Percentiles rank a stretch among this genome's conserved stretches.
Evolutionary conservation across 2,329 filamentous ascomycete species (phyloP).

Genomic region (Leptographium lundbergii): DNA sequence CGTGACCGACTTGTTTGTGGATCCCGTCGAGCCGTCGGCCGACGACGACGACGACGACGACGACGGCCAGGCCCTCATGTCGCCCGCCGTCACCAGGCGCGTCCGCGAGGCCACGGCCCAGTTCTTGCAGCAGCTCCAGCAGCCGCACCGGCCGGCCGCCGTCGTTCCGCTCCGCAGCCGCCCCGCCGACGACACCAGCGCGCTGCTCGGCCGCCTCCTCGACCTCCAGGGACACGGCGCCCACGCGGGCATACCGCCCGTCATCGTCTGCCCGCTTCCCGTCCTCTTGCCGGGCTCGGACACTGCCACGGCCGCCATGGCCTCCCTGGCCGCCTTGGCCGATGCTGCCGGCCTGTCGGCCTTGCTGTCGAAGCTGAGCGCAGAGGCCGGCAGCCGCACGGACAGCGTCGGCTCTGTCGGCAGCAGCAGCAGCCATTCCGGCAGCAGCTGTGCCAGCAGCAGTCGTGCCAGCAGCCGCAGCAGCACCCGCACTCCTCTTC

Average conservation of each 20-base stretch:
- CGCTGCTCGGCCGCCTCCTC: not conserved
- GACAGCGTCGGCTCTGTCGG: not conserved
- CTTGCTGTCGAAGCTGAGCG: not conserved
- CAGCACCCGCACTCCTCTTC: not conserved
- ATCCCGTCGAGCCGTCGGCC: not conserved
- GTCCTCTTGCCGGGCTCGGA: not conserved
- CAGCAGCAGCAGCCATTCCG: no score
- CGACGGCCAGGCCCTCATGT: not conserved
- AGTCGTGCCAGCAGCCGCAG: not conserved
- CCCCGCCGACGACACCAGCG: not conserved
- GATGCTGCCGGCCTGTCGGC: not conserved
- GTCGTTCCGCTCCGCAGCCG: not conserved
- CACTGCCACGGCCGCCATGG: not conserved
- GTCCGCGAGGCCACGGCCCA: not conserved
- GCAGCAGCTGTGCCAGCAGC: not conserved
- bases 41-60: not conserved
- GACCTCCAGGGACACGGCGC: not conserved
- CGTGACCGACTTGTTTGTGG: not conserved
- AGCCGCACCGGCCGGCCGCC: not conserved
- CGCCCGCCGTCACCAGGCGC: not conserved
- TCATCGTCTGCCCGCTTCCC: not conserved
- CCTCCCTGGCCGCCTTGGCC: not conserved
- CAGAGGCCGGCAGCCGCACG: not conserved
- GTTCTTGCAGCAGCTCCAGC: constrained; percentile 1
- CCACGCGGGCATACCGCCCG: not conserved